Base-by-base conservation (phyloP, 176 grass and related monocot genomes). In the Elymus sibiricus region DNA sequence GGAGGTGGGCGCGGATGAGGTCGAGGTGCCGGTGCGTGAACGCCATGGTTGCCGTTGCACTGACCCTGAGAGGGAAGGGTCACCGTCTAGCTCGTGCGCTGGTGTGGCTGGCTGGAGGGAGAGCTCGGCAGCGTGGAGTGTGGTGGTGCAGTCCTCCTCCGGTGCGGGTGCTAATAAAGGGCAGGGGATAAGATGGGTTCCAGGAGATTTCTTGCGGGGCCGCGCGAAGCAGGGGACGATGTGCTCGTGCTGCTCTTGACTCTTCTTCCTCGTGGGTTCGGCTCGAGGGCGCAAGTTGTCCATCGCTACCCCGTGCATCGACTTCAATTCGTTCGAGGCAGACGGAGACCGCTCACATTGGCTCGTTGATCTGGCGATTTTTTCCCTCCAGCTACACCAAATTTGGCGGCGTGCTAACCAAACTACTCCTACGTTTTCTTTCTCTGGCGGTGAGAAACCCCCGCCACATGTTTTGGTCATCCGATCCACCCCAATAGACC, bases 1-100 rank as follows among this genome's bases (percentile, higher is more conserved):
- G 86, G 70, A 91, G 82, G 77, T 91, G 90, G 1, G 85, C 77
- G 38, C 86, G 86, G 77, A 91, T 88, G 90, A 89, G 73, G 66
- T 92, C 79, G 79, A 92, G 86, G 43, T 87, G 89, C 58, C 83
- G 80, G 46, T 38, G 35, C 27, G 87, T 35, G 68, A 76, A 51
- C 16, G 81, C 81, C 89, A 91, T 87, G 79, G 31, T 65, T 64
- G 22, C 25, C 13, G 7, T 28, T 55, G 25, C 46, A 27, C 6
- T 37, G 38, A 6, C 24, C 16, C 49, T 53, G 49, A 19, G 44
- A 56, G 42, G 26, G 62, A 63, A n/a, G 60, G n/a, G 47, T 32
- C 49, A 53, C 49, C 9, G 27, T 26, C 51, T 15, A 8, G 53
- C 53, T 56, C 53, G 19, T 1, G 53, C 53, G 53, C 53, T 21